These are phyloP conservation scores for Ceratocystis destructans DNA, from an alignment of 2,329 filamentous ascomycete genomes.

Conservation along the genomic window DNA sequence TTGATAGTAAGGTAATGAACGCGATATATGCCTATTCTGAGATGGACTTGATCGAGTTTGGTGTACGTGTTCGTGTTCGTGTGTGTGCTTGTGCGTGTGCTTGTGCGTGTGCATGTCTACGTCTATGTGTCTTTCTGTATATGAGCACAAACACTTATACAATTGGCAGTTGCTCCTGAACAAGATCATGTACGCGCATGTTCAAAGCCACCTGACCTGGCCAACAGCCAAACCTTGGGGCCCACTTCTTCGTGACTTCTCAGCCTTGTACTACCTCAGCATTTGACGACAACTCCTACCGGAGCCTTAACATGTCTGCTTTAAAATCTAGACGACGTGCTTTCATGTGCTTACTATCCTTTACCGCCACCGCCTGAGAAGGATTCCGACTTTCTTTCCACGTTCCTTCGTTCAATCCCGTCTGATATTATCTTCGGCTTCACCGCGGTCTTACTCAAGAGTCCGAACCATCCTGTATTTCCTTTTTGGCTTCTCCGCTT, in stretches of 20 bases:
- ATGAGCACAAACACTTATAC: no score
- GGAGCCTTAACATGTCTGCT: no score
- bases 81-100: not conserved
- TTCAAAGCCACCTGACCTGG: no score
- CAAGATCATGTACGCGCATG: no score
- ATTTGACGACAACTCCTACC: not conserved
- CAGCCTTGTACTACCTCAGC: not conserved
- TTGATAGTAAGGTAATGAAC: conserved; percentile 2
- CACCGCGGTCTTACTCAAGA: not conserved
- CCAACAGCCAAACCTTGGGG: not conserved
- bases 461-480: not conserved
- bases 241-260: not conserved
- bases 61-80: not conserved
- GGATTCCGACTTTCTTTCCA: not conserved
- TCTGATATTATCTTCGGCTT: not conserved
- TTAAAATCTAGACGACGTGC: no score
- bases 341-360: no score
- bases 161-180: no score
- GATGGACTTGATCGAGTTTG: not conserved
- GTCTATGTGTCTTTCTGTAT: not conserved
- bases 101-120: not conserved
- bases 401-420: no score
- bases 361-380: not conserved
- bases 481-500: not conserved
- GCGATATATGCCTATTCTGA: not conserved